Evolutionary conservation across 306 rosid species (phyloP).

Genomic region (Quercus ilex): DNA sequence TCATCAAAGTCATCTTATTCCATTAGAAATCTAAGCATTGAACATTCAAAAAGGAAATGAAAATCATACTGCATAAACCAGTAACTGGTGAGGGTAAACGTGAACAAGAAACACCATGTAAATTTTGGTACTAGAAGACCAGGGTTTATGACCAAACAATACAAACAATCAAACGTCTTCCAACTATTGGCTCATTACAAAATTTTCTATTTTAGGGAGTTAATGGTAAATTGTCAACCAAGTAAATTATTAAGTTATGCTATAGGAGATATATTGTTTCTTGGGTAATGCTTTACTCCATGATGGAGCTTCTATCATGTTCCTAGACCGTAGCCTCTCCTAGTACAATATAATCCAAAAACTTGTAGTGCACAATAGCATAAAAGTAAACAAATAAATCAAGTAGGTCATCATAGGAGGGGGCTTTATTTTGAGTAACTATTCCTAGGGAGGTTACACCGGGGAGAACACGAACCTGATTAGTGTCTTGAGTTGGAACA

Average conservation of each 20-base stretch:
- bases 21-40: neutral
- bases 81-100: neutral
- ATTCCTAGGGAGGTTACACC: neutral
- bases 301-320: neutral
- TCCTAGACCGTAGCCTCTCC: neutral
- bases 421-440: too few species aligned
- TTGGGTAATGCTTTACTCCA: too few species aligned
- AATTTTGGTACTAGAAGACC: neutral
- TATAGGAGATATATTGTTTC: neutral
- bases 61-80: neutral
- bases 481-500: conserved; percentile 71
- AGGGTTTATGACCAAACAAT: neutral
- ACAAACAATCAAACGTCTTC: neutral
- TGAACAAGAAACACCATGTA: neutral
- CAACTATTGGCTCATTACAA: neutral
- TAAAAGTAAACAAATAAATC: neutral
- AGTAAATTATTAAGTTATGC: neutral
- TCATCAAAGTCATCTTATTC: neutral
- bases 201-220: neutral
- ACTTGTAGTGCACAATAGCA: neutral
- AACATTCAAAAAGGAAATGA: neutral
- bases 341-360: neutral
- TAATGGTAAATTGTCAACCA: neutral
- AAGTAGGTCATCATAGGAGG: neutral
- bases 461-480: conserved; percentile 58